Percentiles rank a stretch among this genome's conserved stretches.
Conservation (phyloP, 2,329 filamentous ascomycete genomes). For the Domatiomyces catenatus region DNA sequence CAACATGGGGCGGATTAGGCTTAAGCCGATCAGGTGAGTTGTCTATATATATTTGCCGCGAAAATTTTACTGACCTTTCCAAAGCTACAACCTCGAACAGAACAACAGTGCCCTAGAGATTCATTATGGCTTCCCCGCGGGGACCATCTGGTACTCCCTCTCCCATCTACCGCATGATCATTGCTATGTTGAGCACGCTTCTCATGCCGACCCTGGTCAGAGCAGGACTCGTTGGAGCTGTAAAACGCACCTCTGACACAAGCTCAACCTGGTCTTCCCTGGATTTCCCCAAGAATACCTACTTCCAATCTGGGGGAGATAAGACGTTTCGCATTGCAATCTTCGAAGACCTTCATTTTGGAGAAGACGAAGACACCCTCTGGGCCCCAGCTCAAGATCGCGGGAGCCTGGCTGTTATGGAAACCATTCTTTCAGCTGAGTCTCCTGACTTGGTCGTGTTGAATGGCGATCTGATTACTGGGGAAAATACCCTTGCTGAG, state of each 20-base stretch:
- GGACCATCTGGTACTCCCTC: not conserved
- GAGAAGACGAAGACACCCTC: conserved; percentile 38
- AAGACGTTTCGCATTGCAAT: conserved; percentile 37
- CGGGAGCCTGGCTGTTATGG: conserved; percentile 42
- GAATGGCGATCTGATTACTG: conserved; percentile 58
- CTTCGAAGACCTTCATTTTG: conserved; percentile 57
- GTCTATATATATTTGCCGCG: no score
- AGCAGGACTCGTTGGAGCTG: not conserved
- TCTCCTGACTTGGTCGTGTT: conserved; percentile 46
- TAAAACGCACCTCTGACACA: not conserved
- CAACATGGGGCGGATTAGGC: no score
- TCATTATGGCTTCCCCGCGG: not conserved
- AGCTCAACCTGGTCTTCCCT: not conserved
- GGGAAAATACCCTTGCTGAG: conserved; percentile 43
- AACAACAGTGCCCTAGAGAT: not conserved
- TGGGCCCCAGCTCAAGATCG: conserved; percentile 41
- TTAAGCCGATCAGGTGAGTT: no score
- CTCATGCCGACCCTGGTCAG: not conserved
- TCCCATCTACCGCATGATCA: not conserved
- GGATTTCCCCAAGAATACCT: not conserved
- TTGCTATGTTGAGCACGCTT: not conserved
- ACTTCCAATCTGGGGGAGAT: not conserved
- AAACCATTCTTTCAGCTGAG: conserved; percentile 42
- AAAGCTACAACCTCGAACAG: no score
- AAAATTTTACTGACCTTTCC: no score